Conservation (phyloP, 495 filamentous ascomycete genomes). For the Tuber aestivum region DNA sequence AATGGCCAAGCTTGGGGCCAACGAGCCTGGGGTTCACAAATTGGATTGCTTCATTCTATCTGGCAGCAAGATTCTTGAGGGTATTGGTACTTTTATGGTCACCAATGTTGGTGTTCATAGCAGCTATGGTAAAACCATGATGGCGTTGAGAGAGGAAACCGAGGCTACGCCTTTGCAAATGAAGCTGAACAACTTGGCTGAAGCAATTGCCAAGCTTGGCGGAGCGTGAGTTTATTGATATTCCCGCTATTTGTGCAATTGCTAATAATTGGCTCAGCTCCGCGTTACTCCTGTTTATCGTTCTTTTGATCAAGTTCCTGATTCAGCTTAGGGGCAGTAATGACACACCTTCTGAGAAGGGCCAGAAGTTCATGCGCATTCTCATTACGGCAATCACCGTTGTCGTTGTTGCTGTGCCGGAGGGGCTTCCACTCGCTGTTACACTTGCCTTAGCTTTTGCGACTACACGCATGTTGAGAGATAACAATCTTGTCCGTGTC, state of each 20-base stretch:
- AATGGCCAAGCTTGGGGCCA: constrained; percentile 55
- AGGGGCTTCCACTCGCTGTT: constrained; percentile 74
- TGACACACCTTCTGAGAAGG: constrained; percentile 54
- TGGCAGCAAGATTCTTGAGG: constrained; percentile 72
- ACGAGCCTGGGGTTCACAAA: constrained; percentile 47
- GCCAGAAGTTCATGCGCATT: constrained; percentile 69
- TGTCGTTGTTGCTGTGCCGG: constrained; percentile 76
- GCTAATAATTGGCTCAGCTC: constrained; percentile 44
- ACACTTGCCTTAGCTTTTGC: constrained; percentile 76
- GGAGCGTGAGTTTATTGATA: constrained; percentile 46
- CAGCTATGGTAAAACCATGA: constrained; percentile 72
- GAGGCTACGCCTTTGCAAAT: constrained; percentile 73
- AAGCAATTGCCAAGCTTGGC: constrained; percentile 73
- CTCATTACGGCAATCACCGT: constrained; percentile 78
- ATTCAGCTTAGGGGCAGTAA: constrained; percentile 51
- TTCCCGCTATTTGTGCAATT: constrained; percentile 44
- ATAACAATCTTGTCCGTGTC: constrained; percentile 73
- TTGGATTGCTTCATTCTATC: constrained; percentile 79
- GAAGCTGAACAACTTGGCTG: constrained; percentile 68
- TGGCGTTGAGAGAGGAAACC: constrained; percentile 69
- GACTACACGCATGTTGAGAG: constrained; percentile 71
- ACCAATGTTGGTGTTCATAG: constrained; percentile 68
- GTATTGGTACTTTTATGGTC: constrained; percentile 71
- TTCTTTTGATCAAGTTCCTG: constrained; percentile 71
- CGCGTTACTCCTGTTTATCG: constrained; percentile 66